phyloP scores from a whole-genome alignment of 2,329 filamentous ascomycete species.

The Exophiala aquamarina region DNA sequence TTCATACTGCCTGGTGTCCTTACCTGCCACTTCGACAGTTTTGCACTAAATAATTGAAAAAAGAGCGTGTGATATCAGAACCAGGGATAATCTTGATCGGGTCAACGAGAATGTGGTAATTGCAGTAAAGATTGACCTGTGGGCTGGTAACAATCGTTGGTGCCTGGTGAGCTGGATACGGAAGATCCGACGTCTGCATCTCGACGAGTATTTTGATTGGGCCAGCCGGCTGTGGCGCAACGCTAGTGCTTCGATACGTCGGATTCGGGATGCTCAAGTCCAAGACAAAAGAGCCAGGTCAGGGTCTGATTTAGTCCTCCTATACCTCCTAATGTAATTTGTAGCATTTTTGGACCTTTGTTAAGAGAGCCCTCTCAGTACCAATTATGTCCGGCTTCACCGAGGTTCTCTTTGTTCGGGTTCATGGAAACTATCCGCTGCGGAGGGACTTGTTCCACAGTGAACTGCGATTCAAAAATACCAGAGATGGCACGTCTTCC shows the following conservation, averaged over 20 bases:
- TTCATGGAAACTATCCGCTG: conserved; percentile 61
- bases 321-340: no score
- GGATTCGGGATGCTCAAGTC: neutral
- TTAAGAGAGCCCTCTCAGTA: conserved; percentile 47
- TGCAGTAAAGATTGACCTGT: neutral
- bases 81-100: neutral
- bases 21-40: neutral
- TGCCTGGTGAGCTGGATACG: neutral
- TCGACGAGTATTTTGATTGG: neutral
- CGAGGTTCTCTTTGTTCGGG: conserved; percentile 53
- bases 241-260: neutral
- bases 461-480: conserved; percentile 58
- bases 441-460: conserved; percentile 55
- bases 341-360: no score
- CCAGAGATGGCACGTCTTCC: conserved; percentile 58
- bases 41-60: neutral
- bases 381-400: conserved; percentile 59
- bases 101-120: neutral
- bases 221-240: neutral
- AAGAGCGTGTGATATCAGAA: neutral
- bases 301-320: no score
- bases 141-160: neutral
- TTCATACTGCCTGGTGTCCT: neutral
- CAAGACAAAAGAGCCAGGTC: conserved; percentile 21
- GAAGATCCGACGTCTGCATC: neutral